Evolutionary conservation across 768 basidiomycete genomes (phyloP).

Genomic region (Tricholomella constricta): DNA sequence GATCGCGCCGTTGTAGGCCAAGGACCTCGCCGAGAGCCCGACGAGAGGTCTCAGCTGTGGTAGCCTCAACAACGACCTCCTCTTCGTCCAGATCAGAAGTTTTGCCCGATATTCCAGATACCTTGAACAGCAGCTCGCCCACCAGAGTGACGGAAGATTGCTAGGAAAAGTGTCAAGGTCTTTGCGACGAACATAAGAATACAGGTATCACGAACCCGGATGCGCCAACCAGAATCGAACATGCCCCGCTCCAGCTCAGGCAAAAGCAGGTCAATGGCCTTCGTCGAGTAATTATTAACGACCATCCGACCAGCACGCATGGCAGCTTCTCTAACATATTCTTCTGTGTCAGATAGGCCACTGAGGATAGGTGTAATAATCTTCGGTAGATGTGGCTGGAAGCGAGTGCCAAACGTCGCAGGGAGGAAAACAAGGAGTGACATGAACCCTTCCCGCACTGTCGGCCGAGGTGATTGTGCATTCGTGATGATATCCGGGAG

Average conservation of each 20-base stretch:
- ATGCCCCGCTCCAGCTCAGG: slow-evolving; percentile 94
- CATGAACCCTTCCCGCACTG: slow-evolving; percentile 98
- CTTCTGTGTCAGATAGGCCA: slow-evolving; percentile 90
- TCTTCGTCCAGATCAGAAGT: slow-evolving; percentile 76
- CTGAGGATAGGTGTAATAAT: slow-evolving; percentile 92
- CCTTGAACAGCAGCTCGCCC: slow-evolving; percentile 94
- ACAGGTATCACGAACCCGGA: slow-evolving; percentile 61
- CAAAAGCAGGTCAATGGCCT: slow-evolving; percentile 89
- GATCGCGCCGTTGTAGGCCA: slow-evolving; percentile 85
- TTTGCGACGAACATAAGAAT: neutral
- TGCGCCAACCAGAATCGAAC: slow-evolving; percentile 95
- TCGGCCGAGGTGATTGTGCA: slow-evolving; percentile 85
- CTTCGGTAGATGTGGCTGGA: slow-evolving; percentile 93
- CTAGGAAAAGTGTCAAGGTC: slow-evolving; percentile 41
- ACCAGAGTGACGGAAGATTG: slow-evolving; percentile 96
- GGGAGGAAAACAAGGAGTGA: slow-evolving; percentile 94
- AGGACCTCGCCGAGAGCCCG: slow-evolving; percentile 87
- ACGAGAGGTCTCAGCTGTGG: slow-evolving; percentile 75
- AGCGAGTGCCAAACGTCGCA: slow-evolving; percentile 93
- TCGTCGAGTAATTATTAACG: slow-evolving; percentile 89
- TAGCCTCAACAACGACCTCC: slow-evolving; percentile 63
- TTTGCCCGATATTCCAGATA: slow-evolving; percentile 94
- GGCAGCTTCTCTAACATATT: slow-evolving; percentile 94
- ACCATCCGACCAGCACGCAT: slow-evolving; percentile 99
- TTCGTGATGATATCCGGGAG: slow-evolving; percentile 93